Evolutionary conservation across 2,329 filamentous ascomycete genomes (phyloP), one percentile per base, ranked within the genome.

Genomic region (Ceratocystis alfenasii): DNA sequence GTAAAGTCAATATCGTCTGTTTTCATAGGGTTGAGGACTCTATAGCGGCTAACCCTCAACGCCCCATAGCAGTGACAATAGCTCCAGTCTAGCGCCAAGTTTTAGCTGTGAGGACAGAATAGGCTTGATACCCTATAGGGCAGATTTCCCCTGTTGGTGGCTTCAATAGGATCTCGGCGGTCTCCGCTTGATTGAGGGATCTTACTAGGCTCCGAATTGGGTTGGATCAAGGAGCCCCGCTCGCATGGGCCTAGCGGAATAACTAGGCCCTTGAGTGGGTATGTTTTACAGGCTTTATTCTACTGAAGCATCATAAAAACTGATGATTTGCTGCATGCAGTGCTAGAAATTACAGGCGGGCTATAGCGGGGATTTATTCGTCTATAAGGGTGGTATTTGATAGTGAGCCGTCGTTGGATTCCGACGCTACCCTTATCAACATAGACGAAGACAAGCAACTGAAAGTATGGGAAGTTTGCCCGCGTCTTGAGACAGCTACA

Each of bases 91-190:
- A 10, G 28, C n/a, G 28, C 12, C 15, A 7, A 33, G 53, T 59
- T 59, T 28, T 15, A 5, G 25, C 33, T 59, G 8, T 28, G 28
- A 17, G 8, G 28, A n/a, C 28, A 59, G 25, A 5, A n/a, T 33
- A 41, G 53, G 28, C 53, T 59, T 17, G 25, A 59, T 36, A n/a
- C 25, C 7, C 15, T 17, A 20, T 57, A 5, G 53, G 53, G n/a
- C 53, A 15, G 53, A n/a, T 17, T 30, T 33, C 53, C 17, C 28
- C 53, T 59, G 25, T 25, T 59, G 22, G 53, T 59, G 15, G 28
- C 15, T 59, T 33, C 7, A 33, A 17, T 33, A 59, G 53, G 53
- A 59, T 36, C 53, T 59, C 53, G 53, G 53, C 53, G 53, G 53
- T 59, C 28, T 59, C 53, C 53, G 53, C 53, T 59, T 4, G 33